phyloP scores from a whole-genome alignment of 2,329 filamentous ascomycete genomes.

The Trichoderma atroviride region DNA sequence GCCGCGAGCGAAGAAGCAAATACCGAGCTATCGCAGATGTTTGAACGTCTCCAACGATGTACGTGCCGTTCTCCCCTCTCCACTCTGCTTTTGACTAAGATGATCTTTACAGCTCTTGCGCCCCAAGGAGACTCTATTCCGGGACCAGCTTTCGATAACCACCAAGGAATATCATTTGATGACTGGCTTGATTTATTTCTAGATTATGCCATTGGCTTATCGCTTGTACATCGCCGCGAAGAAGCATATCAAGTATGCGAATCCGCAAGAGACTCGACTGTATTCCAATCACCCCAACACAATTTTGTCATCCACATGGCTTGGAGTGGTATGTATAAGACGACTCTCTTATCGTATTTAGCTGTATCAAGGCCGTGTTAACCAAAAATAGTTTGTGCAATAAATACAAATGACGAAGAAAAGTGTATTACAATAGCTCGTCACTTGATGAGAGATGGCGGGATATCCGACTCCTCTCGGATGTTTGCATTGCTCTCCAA shows the following conservation, averaged over 20 bases:
- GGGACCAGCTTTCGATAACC: constrained; percentile 45
- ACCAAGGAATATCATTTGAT: constrained; percentile 78
- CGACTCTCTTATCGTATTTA: not conserved
- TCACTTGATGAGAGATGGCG: constrained; percentile 81
- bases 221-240: constrained; percentile 65
- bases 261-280: constrained; percentile 75
- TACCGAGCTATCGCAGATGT: constrained; percentile 57
- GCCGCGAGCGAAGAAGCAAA: constrained; percentile 36
- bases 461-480: constrained; percentile 81
- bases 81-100: not conserved
- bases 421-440: constrained; percentile 72
- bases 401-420: constrained; percentile 79
- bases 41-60: constrained; percentile 58
- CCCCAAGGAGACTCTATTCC: constrained; percentile 35
- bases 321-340: constrained; percentile 65
- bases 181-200: constrained; percentile 90
- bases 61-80: constrained; percentile 34
- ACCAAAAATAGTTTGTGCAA: constrained; percentile 68
- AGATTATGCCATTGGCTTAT: constrained; percentile 79
- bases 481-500: constrained; percentile 79
- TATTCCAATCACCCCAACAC: constrained; percentile 73
- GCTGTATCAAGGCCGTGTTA: constrained; percentile 7
- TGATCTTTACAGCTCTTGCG: constrained; percentile 36
- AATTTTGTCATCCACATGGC: constrained; percentile 75
- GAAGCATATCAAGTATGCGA: constrained; percentile 81